A percentile compares a stretch with the other conserved stretches of the same genome.
Evolutionary conservation across 1,284 basidiomycete genomes (phyloP).

Genomic region (Psilocybe mexicana): DNA sequence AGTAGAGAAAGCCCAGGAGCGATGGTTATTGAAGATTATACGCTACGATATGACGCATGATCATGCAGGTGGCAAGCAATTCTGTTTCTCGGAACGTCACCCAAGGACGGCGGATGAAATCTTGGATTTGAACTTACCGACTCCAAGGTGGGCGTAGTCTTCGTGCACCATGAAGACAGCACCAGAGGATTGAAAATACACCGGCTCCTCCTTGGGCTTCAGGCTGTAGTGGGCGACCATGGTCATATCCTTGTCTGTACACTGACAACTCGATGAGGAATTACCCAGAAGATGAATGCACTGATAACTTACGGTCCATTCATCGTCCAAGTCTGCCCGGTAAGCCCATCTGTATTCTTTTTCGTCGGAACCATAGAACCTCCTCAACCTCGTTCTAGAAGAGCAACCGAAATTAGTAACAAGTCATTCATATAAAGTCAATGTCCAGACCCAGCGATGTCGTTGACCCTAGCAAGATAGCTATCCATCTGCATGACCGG

Average conservation of each 20-base stretch:
- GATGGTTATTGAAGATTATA: constrained; percentile 44
- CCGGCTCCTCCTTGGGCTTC: constrained; percentile 55
- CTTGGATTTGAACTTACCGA: constrained; percentile 40
- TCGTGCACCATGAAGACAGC: constrained; percentile 66
- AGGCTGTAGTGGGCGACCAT: constrained; percentile 60
- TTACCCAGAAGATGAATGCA: neutral
- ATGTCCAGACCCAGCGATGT: constrained; percentile 40
- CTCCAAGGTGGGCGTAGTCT: constrained; percentile 51
- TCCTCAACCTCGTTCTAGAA: constrained; percentile 44
- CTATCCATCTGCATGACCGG: constrained; percentile 46
- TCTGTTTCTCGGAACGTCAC: constrained; percentile 36
- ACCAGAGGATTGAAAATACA: constrained; percentile 54
- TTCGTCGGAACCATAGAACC: constrained; percentile 57
- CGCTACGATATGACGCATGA: constrained; percentile 66
- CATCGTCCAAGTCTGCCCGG: constrained; percentile 45
- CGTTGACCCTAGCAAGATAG: constrained; percentile 47
- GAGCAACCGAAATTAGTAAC: constrained; percentile 5
- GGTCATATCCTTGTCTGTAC: constrained; percentile 49
- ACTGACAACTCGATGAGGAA: constrained; percentile 36
- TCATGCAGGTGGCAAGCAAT: constrained; percentile 57
- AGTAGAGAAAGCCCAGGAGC: neutral
- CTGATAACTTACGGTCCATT: constrained; percentile 56
- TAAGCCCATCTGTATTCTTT: constrained; percentile 61
- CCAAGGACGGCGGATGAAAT: constrained; percentile 11
- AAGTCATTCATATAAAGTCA: neutral